Conservation (phyloP, 2,329 filamentous ascomycete genomes). For the Pseudogymnoascus sp. region DNA sequence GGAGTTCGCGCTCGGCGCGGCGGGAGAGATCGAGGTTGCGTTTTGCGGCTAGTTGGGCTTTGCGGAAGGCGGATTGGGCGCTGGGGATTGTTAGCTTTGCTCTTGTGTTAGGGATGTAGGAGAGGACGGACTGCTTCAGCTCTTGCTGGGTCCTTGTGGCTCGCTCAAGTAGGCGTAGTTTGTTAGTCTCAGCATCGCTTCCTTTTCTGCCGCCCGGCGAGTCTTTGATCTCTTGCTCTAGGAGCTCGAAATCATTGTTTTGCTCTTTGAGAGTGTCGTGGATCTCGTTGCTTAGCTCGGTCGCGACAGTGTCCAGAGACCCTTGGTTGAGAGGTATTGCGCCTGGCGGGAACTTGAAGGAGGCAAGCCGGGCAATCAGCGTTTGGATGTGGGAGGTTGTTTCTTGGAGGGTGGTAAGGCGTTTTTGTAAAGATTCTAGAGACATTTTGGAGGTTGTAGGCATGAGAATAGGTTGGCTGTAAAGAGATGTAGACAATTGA, state of each 20-base stretch:
- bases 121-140: slow-evolving; percentile 52
- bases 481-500: background rate
- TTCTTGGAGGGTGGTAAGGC: slow-evolving; percentile 52
- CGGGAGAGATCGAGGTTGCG: slow-evolving; percentile 65
- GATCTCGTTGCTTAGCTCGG: slow-evolving; percentile 72
- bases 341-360: slow-evolving; percentile 50
- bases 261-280: slow-evolving; percentile 67
- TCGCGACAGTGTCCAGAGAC: slow-evolving; percentile 24
- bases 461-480: background rate
- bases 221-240: slow-evolving; percentile 71
- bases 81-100: slow-evolving; percentile 28
- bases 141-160: slow-evolving; percentile 61
- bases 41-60: slow-evolving; percentile 73
- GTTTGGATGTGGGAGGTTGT: slow-evolving; percentile 49
- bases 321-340: slow-evolving; percentile 42
- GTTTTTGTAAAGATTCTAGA: slow-evolving; percentile 53
- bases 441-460: slow-evolving; percentile 40
- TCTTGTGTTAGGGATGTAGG: background rate
- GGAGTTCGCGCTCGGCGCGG: slow-evolving; percentile 65
- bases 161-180: slow-evolving; percentile 56
- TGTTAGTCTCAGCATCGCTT: slow-evolving; percentile 52
- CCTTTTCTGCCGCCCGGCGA: slow-evolving; percentile 44
- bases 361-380: slow-evolving; percentile 51
- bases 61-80: slow-evolving; percentile 63
- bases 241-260: slow-evolving; percentile 74